Conservation (phyloP, 495 filamentous ascomycete genomes). For the Cetradonia linearis region DNA sequence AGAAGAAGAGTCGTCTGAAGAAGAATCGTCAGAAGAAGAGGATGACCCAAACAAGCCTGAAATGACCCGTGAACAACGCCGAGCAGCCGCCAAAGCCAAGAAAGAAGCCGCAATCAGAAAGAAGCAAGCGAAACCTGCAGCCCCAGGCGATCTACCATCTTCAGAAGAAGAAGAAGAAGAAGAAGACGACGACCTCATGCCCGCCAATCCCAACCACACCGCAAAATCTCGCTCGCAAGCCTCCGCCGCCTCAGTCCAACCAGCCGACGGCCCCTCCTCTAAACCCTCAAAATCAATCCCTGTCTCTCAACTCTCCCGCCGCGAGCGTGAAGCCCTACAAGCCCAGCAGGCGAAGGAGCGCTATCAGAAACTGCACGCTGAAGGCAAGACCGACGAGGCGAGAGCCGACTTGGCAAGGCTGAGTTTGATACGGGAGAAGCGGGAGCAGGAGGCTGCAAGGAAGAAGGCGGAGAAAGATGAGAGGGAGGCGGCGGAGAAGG, state of each 20-base stretch:
- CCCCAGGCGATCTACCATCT: constrained; percentile 75
- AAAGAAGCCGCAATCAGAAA: constrained; percentile 80
- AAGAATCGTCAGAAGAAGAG: constrained; percentile 34
- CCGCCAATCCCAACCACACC: constrained; percentile 85
- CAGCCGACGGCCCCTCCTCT: constrained; percentile 27
- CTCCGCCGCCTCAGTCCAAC: constrained; percentile 37
- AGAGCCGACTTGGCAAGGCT: constrained; percentile 82
- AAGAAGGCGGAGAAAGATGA: constrained; percentile 78
- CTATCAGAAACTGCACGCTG: constrained; percentile 88
- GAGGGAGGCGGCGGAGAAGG: constrained; percentile 49
- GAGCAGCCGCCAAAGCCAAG: constrained; percentile 76
- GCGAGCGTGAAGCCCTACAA: constrained; percentile 82
- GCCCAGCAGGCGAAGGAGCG: constrained; percentile 80
- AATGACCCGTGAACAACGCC: constrained; percentile 77
- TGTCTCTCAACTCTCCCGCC: constrained; percentile 55
- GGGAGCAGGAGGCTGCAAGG: constrained; percentile 70
- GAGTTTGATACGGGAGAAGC: constrained; percentile 67
- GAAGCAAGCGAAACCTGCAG: constrained; percentile 50
- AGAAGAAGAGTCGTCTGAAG: constrained; percentile 38
- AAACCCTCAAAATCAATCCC: constrained; percentile 28
- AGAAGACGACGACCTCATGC: constrained; percentile 56
- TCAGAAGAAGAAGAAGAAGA: constrained; percentile 57
- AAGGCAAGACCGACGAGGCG: constrained; percentile 95
- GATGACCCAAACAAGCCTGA: constrained; percentile 34
- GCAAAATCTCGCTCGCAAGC: constrained; percentile 55